Conservation (phyloP, 805 yeast genomes). For the Yamadazyma endophytica region DNA sequence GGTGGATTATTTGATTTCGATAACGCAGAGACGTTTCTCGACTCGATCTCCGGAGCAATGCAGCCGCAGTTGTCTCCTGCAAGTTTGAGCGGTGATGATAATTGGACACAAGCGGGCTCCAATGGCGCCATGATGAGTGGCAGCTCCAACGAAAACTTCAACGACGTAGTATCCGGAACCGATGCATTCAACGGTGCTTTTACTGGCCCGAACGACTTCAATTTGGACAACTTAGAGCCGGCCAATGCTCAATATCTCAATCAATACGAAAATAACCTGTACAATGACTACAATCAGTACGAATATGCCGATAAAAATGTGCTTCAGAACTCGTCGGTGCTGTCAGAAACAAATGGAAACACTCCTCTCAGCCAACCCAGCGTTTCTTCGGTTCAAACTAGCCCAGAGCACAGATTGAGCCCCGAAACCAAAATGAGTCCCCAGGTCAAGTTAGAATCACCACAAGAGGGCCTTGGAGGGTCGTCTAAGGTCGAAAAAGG, state of each 20-base stretch:
- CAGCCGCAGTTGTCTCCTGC: conserved; percentile 14
- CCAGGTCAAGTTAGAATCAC: conserved; percentile 1
- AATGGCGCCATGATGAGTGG: conserved; percentile 1
- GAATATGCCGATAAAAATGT: no score
- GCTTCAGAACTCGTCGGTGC: conserved; percentile 1
- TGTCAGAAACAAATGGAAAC: conserved; percentile 9
- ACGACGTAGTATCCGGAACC: conserved; percentile 4
- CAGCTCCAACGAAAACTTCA: background rate
- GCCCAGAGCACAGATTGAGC: conserved; percentile 13
- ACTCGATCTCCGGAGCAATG: conserved; percentile 22
- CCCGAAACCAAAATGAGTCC: conserved; percentile 1
- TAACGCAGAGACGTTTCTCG: conserved; percentile 26
- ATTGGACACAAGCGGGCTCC: conserved; percentile 1
- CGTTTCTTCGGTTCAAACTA: conserved; percentile 18
- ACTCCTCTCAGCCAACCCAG: conserved; percentile 17
- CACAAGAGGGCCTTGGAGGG: conserved; percentile 1
- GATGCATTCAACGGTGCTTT: conserved; percentile 1
- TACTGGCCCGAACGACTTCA: no score
- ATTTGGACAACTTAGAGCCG: no score
- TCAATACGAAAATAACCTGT: no score
- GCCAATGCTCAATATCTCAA: no score
- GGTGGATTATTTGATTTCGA: conserved; percentile 20
- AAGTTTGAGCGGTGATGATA: conserved; percentile 5
- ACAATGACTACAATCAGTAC: no score
- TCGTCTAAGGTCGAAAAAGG: background rate